Evolutionary conservation across 768 basidiomycete genomes (phyloP).

Genomic region (Kwoniella europaea): DNA sequence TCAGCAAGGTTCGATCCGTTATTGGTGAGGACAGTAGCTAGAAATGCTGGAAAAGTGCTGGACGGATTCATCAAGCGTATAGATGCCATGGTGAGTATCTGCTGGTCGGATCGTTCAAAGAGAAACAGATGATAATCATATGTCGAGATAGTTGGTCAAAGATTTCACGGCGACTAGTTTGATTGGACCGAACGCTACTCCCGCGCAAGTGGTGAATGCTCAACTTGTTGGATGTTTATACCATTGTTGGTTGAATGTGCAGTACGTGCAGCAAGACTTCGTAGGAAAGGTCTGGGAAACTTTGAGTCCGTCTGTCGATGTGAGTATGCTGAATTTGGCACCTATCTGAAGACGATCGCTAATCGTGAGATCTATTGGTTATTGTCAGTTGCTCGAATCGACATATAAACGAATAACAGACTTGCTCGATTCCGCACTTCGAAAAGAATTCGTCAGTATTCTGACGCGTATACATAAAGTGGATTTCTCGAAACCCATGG

Average conservation of each 20-base stretch:
- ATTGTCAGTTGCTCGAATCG: slow-evolving; percentile 23
- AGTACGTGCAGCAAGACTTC: slow-evolving; percentile 72
- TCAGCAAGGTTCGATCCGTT: slow-evolving; percentile 91
- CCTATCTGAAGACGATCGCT: background rate
- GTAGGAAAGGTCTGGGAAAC: slow-evolving; percentile 65
- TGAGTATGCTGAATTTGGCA: slow-evolving; percentile 56
- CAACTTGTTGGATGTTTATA: slow-evolving; percentile 79
- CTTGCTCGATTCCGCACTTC: slow-evolving; percentile 62
- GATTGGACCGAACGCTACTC: slow-evolving; percentile 75
- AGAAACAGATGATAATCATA: too few species aligned
- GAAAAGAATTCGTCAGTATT: slow-evolving; percentile 78
- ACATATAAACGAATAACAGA: slow-evolving; percentile 52
- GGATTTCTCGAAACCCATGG: slow-evolving; percentile 75
- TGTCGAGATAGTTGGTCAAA: slow-evolving; percentile 64
- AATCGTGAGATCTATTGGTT: background rate
- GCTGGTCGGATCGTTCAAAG: background rate
- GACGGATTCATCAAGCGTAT: slow-evolving; percentile 70
- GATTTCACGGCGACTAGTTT: slow-evolving; percentile 80
- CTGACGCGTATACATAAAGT: slow-evolving; percentile 78
- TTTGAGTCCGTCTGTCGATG: slow-evolving; percentile 68
- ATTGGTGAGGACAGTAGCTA: slow-evolving; percentile 77
- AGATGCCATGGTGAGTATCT: slow-evolving; percentile 70
- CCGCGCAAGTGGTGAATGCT: slow-evolving; percentile 77
- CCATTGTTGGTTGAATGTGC: slow-evolving; percentile 72
- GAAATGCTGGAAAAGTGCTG: slow-evolving; percentile 70